A percentile compares a stretch with the other conserved stretches of the same genome.
Conservation (phyloP, 495 filamentous ascomycete species). For the Xylaria curta region DNA sequence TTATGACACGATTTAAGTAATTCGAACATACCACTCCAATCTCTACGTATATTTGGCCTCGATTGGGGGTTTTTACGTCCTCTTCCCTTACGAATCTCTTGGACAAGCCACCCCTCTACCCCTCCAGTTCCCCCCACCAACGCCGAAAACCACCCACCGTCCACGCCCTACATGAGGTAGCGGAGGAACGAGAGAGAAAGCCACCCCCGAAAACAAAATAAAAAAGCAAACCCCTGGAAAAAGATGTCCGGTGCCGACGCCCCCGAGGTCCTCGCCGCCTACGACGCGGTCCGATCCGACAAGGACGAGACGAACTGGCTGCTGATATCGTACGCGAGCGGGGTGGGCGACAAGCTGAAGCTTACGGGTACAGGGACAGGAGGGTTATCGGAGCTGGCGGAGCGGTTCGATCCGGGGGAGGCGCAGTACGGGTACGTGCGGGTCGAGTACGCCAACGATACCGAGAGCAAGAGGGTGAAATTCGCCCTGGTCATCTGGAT, state of each 20-base stretch:
- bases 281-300: conserved; percentile 61
- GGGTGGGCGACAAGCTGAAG: conserved; percentile 52
- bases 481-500: conserved; percentile 65
- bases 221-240: background rate
- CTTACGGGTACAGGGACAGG: conserved; percentile 57
- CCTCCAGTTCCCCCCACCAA: conserved; percentile 18
- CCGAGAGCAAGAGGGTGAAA: conserved; percentile 64
- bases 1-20: background rate
- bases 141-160: background rate
- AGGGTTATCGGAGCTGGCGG: conserved; percentile 55
- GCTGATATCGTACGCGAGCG: conserved; percentile 58
- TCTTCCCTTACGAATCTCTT: background rate
- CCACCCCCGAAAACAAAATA: background rate
- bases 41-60: background rate
- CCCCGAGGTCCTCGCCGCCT: conserved; percentile 55
- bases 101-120: conserved; percentile 11
- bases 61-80: background rate
- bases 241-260: conserved; percentile 53
- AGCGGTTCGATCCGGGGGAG: conserved; percentile 52
- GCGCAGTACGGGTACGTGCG: conserved; percentile 65
- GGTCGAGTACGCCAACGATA: conserved; percentile 65
- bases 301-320: conserved; percentile 64
- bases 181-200: no score
- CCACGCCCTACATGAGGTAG: no score
- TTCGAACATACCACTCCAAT: background rate